Conservation (phyloP, 495 filamentous ascomycete species). For the Hypoxylon fragiforme region DNA sequence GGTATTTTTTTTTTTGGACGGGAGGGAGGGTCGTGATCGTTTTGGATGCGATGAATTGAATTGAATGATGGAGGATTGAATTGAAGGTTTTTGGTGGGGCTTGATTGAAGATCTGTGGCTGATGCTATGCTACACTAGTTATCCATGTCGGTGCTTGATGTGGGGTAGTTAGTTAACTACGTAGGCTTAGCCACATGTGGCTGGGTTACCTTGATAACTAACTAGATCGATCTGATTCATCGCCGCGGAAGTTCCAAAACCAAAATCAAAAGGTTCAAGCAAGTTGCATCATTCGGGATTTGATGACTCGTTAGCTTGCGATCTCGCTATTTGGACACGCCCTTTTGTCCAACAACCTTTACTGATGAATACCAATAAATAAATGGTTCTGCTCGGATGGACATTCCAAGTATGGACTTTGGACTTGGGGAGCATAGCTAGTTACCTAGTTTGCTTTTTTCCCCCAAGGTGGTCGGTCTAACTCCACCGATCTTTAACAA, state of each 20-base stretch:
- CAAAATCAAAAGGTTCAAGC: background rate
- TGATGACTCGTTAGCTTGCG: conserved; percentile 2
- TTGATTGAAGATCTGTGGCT: conserved; percentile 20
- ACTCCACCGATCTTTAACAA: conserved; percentile 18
- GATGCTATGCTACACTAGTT: too few species aligned
- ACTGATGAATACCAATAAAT: too few species aligned
- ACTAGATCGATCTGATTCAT: too few species aligned
- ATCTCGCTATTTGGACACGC: background rate
- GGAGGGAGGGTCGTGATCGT: too few species aligned
- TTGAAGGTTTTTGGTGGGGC: conserved; percentile 33
- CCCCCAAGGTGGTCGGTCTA: too few species aligned
- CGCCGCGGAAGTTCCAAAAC: background rate
- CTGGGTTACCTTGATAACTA: too few species aligned
- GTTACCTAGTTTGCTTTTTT: conserved; percentile 2
- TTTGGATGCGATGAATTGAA: conserved; percentile 22
- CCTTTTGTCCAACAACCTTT: too few species aligned
- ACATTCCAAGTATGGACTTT: conserved; percentile 27
- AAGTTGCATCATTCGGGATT: background rate
- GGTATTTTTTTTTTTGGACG: too few species aligned
- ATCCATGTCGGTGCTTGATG: background rate
- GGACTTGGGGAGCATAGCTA: too few species aligned
- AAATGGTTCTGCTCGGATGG: too few species aligned
- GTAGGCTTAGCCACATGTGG: conserved; percentile 9
- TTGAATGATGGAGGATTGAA: too few species aligned
- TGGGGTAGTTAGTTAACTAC: background rate